Base-by-base conservation (phyloP, 192 early-diverging fungal genomes). In the Funneliformis mosseae region DNA sequence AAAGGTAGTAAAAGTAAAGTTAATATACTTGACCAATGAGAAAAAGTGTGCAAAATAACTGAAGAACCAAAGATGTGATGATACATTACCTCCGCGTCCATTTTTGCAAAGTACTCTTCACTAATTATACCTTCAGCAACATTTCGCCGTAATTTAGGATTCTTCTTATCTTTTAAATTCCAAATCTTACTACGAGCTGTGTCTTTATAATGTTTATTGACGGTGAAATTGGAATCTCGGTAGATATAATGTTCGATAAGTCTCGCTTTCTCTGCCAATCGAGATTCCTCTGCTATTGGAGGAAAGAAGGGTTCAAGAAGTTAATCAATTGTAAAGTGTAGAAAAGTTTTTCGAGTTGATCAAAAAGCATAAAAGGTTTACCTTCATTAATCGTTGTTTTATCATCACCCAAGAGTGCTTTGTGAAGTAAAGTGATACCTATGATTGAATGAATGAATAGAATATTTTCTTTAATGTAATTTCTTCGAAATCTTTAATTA, bases 141-240 rank as follows among this genome's bases (percentile, higher is more conserved):
- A 50, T 74, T 74, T 38, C 27, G 18, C 14, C 72, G 43, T 46
- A 74, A 55, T 74, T 46, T 46, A 25, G 72, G 72, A 59, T 74
- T 74, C n/a, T 74, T 74, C 11, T 28, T 48, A 33, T 74, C 72
- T 28, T 74, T 74, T 33, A 74, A 55, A 59, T 74, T 74, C 72
- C 72, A 74, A 18, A 74, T 27, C 18, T 74, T 74, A 50, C 72
- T 74, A 12, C 72, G 42, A 28, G 48, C 48, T 7, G 25, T 55
- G 12, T 74, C 73, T 23, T 74, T 74, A 59, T 74, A 74, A 74
- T 59, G 11, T 59, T 74, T 74, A 50, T 46, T 55, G 8, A 74
- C 73, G 10, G 28, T 28, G n/a, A 39, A 74, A 45, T 74, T 74
- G n/a, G 27, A 59, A 41, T 55, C n/a, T n/a, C 33, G 48, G 12